phyloP scores from a whole-genome alignment of 495 filamentous ascomycete species.

The Cairneyella variabilis region DNA sequence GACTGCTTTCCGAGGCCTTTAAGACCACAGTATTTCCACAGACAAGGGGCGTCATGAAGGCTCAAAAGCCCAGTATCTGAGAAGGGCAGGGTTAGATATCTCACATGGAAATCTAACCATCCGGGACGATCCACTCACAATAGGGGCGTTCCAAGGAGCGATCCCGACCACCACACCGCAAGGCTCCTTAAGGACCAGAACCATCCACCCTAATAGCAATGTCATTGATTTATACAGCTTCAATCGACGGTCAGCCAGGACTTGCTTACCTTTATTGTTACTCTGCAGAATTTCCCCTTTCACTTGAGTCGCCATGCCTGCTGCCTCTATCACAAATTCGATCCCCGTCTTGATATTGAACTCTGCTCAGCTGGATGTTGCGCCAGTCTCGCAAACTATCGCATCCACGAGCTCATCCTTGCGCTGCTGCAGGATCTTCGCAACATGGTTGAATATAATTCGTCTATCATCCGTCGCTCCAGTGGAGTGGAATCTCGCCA shows the following conservation, averaged over 20 bases:
- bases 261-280: neutral
- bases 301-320: neutral
- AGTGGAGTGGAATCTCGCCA: no score
- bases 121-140: no score
- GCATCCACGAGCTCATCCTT: neutral
- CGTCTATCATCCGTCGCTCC: no score
- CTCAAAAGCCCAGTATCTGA: no score
- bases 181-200: constrained; percentile 68
- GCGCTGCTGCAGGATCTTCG: neutral
- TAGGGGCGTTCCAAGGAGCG: constrained; percentile 82
- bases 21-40: constrained; percentile 72
- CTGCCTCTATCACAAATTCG: neutral
- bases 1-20: constrained; percentile 72
- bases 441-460: neutral
- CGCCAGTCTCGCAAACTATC: neutral
- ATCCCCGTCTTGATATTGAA: neutral
- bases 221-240: neutral
- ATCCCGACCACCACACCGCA: constrained; percentile 77
- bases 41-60: constrained; percentile 68
- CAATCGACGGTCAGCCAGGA: neutral
- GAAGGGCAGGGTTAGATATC: no score
- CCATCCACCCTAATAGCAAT: neutral
- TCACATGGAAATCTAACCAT: no score
- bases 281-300: neutral
- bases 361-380: neutral